Evolutionary conservation across 2,329 filamentous ascomycete species (phyloP).

Genomic region (Aureobasidium sp.): DNA sequence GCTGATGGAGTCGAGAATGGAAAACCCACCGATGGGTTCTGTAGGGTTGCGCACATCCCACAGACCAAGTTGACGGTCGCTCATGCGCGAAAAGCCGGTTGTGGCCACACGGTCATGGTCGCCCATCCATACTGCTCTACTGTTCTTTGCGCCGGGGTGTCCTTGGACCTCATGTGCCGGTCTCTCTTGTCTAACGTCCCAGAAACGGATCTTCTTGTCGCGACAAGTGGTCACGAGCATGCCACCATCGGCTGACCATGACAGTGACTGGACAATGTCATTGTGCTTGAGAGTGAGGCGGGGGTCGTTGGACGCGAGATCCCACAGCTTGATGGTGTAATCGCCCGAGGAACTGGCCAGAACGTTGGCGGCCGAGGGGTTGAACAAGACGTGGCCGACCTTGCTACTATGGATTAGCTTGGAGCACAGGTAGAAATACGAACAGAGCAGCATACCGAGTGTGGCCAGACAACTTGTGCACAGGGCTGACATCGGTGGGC

Average conservation of each 20-base stretch:
- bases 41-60: conserved; percentile 80
- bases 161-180: conserved; percentile 77
- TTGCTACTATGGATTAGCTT: conserved; percentile 55
- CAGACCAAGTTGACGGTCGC: conserved; percentile 87
- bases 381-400: conserved; percentile 96
- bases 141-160: conserved; percentile 94
- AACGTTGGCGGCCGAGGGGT: conserved; percentile 90
- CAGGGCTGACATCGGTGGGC: conserved; percentile 69
- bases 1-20: conserved; percentile 86
- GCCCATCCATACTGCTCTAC: conserved; percentile 92
- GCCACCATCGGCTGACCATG: conserved; percentile 86
- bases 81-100: conserved; percentile 97
- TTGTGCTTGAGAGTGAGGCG: conserved; percentile 73
- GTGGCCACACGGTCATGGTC: conserved; percentile 94
- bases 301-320: conserved; percentile 70
- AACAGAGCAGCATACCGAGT: conserved; percentile 54
- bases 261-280: conserved; percentile 91
- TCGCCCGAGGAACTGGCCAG: conserved; percentile 93
- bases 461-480: conserved; percentile 78
- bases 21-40: conserved; percentile 85
- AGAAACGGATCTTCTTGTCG: conserved; percentile 96
- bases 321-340: conserved; percentile 93
- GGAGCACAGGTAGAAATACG: not conserved
- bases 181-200: conserved; percentile 92
- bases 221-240: conserved; percentile 87